Evolutionary conservation across 1,284 basidiomycete genomes (phyloP).

Genomic region (Hemileia vastatrix): DNA sequence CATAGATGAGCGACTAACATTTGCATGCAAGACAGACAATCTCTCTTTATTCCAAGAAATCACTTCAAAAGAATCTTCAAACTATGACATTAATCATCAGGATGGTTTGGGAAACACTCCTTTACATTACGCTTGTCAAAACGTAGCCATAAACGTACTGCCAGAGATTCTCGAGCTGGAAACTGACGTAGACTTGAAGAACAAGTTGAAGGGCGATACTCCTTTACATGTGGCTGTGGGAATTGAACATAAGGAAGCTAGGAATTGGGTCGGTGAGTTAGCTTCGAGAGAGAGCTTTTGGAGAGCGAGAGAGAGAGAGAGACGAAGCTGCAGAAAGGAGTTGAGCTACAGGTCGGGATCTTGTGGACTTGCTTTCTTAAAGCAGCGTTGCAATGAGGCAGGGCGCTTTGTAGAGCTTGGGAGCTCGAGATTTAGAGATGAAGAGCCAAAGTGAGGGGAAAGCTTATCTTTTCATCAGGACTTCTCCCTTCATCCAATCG

Average conservation of each 20-base stretch:
- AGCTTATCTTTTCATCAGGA: no score
- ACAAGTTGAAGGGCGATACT: constrained; percentile 63
- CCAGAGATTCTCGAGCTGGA: constrained; percentile 38
- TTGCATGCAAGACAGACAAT: no score
- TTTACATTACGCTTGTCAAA: constrained; percentile 36
- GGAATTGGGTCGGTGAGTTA: constrained; percentile 49
- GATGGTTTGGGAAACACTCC: constrained; percentile 40
- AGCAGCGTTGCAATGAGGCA: no score
- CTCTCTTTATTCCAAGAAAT: constrained; percentile 33
- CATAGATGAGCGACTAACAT: no score
- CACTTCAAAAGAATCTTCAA: constrained; percentile 23
- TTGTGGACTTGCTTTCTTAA: no score
- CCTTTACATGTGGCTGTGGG: constrained; percentile 70
- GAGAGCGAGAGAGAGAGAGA: not conserved
- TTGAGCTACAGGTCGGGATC: not conserved
- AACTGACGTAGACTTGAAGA: constrained; percentile 75
- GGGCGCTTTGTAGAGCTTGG: no score
- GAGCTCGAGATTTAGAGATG: no score
- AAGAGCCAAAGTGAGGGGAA: no score
- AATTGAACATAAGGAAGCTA: constrained; percentile 55
- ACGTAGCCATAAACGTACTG: constrained; percentile 31
- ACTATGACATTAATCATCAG: constrained; percentile 35
- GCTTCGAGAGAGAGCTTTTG: no score
- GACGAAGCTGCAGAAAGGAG: not conserved
- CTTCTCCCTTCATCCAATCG: no score